These are phyloP conservation scores for Xylaria hypoxylon DNA, from an alignment of 2,329 filamentous ascomycete genomes.

Conservation along the genomic window DNA sequence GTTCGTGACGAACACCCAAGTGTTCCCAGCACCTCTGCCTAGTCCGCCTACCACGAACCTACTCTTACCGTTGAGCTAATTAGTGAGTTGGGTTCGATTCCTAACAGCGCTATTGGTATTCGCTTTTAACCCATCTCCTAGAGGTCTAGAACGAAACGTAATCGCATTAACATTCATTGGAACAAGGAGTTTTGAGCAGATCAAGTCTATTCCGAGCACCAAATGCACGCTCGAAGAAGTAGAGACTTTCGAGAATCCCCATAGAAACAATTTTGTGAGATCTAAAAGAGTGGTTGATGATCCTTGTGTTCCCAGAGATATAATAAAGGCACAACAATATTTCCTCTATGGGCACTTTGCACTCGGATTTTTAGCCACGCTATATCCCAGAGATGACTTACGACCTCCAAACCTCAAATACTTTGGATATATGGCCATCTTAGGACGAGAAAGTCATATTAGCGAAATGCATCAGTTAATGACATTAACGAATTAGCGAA, in stretches of 20 bases:
- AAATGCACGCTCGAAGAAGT: background rate
- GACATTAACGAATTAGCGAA: background rate
- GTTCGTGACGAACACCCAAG: background rate
- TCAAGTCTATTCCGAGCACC: slow-evolving; percentile 8
- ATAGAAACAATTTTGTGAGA: background rate
- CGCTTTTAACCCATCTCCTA: slow-evolving; percentile 19
- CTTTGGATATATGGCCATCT: slow-evolving; percentile 17
- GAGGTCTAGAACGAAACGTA: no score
- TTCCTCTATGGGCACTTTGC: background rate
- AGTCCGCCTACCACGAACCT: no score
- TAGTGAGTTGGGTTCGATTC: background rate
- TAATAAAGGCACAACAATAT: slow-evolving; percentile 5
- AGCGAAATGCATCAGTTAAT: slow-evolving; percentile 7
- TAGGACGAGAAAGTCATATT: slow-evolving; percentile 15
- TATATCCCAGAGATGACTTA: slow-evolving; percentile 1
- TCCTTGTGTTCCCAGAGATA: slow-evolving; percentile 16
- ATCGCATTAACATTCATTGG: no score
- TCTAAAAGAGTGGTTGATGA: slow-evolving; percentile 6
- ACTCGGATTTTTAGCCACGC: slow-evolving; percentile 10
- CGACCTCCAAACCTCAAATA: background rate
- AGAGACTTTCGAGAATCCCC: background rate
- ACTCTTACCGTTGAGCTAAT: background rate
- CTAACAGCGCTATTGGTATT: no score
- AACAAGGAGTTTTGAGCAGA: slow-evolving; percentile 18
- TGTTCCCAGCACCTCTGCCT: no score